phyloP scores from a whole-genome alignment of 75 land plant species.

The Pinus tabuliformis region DNA sequence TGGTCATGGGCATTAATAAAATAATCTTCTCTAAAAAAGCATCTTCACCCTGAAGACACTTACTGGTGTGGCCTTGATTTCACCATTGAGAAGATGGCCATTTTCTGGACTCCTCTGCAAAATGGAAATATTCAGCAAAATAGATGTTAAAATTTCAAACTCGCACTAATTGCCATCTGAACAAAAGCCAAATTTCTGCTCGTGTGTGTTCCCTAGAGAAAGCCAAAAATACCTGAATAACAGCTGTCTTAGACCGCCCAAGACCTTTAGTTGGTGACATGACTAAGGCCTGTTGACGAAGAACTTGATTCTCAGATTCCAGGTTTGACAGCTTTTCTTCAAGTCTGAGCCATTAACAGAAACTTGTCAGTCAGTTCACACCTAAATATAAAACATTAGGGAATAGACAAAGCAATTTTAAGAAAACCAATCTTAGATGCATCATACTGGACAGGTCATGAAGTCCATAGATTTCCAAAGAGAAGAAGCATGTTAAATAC shows the following conservation, averaged over 20 bases:
- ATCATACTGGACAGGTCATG: background rate
- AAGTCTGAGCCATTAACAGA: constrained; percentile 40
- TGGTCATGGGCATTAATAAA: background rate
- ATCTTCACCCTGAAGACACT: constrained; percentile 12
- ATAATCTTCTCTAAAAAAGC: background rate
- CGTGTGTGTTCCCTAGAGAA: background rate
- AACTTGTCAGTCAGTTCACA: background rate
- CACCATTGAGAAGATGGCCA: constrained; percentile 65
- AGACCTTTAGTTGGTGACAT: constrained; percentile 71
- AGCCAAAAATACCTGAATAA: constrained; percentile 48
- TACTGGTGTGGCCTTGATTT: constrained; percentile 40
- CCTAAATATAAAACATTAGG: background rate
- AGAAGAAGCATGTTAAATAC: constrained; percentile 28
- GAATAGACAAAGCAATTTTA: background rate
- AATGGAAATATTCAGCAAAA: background rate
- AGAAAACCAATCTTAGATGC: background rate
- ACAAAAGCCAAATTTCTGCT: background rate
- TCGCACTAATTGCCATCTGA: background rate
- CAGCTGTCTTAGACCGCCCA: constrained; percentile 55
- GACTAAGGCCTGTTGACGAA: constrained; percentile 81
- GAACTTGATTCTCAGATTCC: constrained; percentile 78
- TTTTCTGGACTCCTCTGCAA: constrained; percentile 81
- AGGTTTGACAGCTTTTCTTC: constrained; percentile 73
- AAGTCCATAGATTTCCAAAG: background rate
- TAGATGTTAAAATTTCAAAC: background rate